Base-by-base conservation (phyloP, 2,329 filamentous ascomycete genomes). In the Neurospora sp. region DNA sequence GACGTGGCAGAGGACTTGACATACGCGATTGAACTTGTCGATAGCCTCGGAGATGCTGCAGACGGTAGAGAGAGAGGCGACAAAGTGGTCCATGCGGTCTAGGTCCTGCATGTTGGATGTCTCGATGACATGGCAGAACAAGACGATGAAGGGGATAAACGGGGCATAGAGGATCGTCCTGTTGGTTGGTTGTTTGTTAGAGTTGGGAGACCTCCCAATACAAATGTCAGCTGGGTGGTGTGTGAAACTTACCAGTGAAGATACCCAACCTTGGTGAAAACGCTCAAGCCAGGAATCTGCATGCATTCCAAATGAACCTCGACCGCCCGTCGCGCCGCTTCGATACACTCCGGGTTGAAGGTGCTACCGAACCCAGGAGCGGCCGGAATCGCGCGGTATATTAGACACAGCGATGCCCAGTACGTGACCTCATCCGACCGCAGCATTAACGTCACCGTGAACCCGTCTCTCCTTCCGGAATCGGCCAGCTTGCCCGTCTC, bases 1-100 rank as follows among this genome's bases (percentile, higher is more conserved):
- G 6, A 91, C 86, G 69, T 86, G 86, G 71, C 84, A 83, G 76
- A 91, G 87, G 36, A 90, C 83, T 42, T 85, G 83, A 73, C 86
- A 90, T 38, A 91, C 82, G n/a, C 84, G 85, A 74, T 88, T 85
- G 13, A 91, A 81, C 74, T 87, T 88, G 38, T 85, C 83, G 28
- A 88, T 83, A 2, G 86, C 84, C 74, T 89, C 85, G 1, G 88
- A 90, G 2, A 84, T 79, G 4, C 81, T 80, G 66, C 82, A 82
- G 2, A 83, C 82, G 0, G 83, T 82, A 71, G 85, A 81, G 2
- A 90, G 82, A 2, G 86, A 89, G 23, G 79, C 77, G 67, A 86
- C 84, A 73, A 91, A 90, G 1, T 85, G 82, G 42, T 83, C 82
- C 0, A 91, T 81, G 0, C 84, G 82, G 38, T 79, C 75, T 4